Evolutionary conservation across 768 basidiomycete genomes (phyloP), one percentile per base, ranked within the genome.

Genomic region (Paxillus involutus): DNA sequence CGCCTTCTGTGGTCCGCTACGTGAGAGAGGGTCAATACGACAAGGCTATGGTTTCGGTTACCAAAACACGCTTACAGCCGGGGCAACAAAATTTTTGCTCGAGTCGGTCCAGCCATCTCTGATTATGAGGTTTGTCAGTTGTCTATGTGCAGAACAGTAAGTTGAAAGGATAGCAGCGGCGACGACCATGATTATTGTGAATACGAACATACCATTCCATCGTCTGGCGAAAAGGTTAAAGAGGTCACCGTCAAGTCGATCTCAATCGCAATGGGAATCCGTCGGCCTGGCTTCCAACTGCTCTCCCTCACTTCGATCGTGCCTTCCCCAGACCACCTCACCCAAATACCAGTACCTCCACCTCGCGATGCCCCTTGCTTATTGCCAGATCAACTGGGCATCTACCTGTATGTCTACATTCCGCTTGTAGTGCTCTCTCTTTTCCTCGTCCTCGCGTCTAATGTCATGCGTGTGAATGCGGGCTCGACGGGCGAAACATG

Each of bases 101-200:
- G 73, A 84, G 36, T 74, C 64, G 17, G 66, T 93, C 29, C 73
- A 75, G 37, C 95, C 95, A 6, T 74, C 77, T 1, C 69, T 89
- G 12, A 76, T 95, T 33, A 88, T 93, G 70, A 94, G 89, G 89
- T 89, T 60, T 53, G 75, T 59, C 44, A 11, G 29, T 17, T 44
- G 24, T 53, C 45, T 19, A 14, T n/a, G 12, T 11, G 43, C 29
- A 3, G 24, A 45, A 47, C 33, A 24, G 30, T 47, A 32, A 26
- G 9, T 60, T 59, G 49, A 59, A 45, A 30, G 37, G 52, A 36
- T 54, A 41, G 39, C 51, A 93, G 91, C 60, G 96, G 92, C 6
- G 94, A 98, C 69, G 94, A 98, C 64, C 94, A 97, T 67, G 96
- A 98, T 63, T 93, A 95, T 59, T 98, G 96, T 70, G 91, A 91